Base-by-base conservation (phyloP, 1,139 yeast genomes). In the Pichia sp. region DNA sequence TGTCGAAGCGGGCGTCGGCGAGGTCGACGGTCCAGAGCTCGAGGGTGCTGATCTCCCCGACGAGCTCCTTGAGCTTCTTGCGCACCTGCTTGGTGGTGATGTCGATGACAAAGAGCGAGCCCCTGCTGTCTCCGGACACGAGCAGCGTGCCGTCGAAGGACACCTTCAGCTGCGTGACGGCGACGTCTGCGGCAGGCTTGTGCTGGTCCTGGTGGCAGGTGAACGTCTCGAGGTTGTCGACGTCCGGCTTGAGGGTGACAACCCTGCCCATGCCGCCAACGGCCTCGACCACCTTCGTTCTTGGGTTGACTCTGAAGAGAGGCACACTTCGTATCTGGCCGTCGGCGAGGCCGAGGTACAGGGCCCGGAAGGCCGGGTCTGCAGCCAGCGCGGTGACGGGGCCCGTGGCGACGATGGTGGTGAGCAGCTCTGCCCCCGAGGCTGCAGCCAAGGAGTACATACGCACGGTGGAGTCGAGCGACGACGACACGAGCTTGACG, bases 321-420 rank as follows among this genome's bases (percentile, higher is more conserved):
- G 84, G 80, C 11, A 88, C 75, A 29, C 74, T 69, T 61, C 86
- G 75, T 45, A 89, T 79, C 19, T 71, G 65, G 13, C 97, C 97
- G 58, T 81, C 77, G 1, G 71, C 65, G 36, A 86, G 71, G 1
- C 97, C 98, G 3, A 79, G 82, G 67, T 87, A 93, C 0, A 87
- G 59, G 1, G 83, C 78, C 61, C 98, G 76, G 63, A 85, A 90
- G 0, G 93, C 89, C 0, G 96, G 92, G 67, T 93, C 99, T n/a
- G 80, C 72, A 0, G 83, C 77, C 16, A 93, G 59, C 23, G 86
- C 73, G 26, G 79, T 78, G 10, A 88, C 78, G 0, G 87, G 77
- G 31, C 70, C 67, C 2, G 85, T 81, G 43, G 87, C 71, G 11
- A 92, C 85, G 66, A 89, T 84, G 0, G 97, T 89, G 10, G 92